These are phyloP conservation scores for Penicillium canescens DNA, from an alignment of 495 filamentous ascomycete genomes.

Conservation along the genomic window DNA sequence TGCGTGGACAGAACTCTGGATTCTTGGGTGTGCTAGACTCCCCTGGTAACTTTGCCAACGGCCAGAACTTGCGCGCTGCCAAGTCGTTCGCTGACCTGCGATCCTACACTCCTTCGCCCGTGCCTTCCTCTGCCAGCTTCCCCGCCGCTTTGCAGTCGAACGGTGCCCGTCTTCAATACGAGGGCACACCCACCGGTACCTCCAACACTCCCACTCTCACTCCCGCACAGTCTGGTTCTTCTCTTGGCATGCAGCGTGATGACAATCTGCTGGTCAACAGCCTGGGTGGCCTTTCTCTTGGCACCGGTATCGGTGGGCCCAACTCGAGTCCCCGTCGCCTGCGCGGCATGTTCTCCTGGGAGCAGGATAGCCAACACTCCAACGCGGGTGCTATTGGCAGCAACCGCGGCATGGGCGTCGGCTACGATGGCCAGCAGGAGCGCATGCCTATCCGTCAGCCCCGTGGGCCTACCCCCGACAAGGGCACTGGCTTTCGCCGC, in stretches of 20 bases:
- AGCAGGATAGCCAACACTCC: slow-evolving; percentile 56
- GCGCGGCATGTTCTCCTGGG: slow-evolving; percentile 67
- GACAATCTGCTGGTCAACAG: slow-evolving; percentile 69
- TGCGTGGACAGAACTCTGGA: slow-evolving; percentile 73
- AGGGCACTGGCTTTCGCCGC: slow-evolving; percentile 73
- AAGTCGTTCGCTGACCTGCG: slow-evolving; percentile 97
- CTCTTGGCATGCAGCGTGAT: slow-evolving; percentile 58
- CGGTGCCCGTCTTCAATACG: slow-evolving; percentile 64
- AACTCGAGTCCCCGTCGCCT: slow-evolving; percentile 60
- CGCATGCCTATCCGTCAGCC: slow-evolving; percentile 79
- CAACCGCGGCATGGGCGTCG: slow-evolving; percentile 71
- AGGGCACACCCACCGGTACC: slow-evolving; percentile 56
- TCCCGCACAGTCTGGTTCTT: slow-evolving; percentile 67
- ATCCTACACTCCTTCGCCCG: slow-evolving; percentile 92
- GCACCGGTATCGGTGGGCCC: slow-evolving; percentile 58
- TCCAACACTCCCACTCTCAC: slow-evolving; percentile 77
- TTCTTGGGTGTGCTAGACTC: slow-evolving; percentile 85
- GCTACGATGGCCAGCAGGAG: slow-evolving; percentile 64
- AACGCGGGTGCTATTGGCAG: slow-evolving; percentile 80
- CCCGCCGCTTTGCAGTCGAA: slow-evolving; percentile 68
- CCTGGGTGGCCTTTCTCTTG: slow-evolving; percentile 62
- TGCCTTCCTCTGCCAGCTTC: slow-evolving; percentile 84
- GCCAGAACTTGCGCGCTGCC: slow-evolving; percentile 83
- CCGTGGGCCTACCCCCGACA: slow-evolving; percentile 74
- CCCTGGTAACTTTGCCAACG: slow-evolving; percentile 64